Evolutionary conservation across 192 early-diverging fungal species (phyloP).

Genomic region (Globomyces pollinis-pini): DNA sequence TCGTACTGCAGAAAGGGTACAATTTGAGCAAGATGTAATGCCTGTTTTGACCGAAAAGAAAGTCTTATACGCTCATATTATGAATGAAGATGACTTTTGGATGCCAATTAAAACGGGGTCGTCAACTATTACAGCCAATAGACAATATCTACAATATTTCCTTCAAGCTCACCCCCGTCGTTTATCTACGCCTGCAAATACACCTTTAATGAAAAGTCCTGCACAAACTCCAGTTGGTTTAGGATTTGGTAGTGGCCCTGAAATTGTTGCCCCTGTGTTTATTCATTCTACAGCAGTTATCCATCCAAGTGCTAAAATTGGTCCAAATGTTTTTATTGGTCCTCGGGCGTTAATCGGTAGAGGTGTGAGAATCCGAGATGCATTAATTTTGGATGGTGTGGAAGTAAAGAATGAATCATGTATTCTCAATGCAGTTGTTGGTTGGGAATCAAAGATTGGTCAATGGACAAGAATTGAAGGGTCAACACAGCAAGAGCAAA

Average conservation of each 20-base stretch:
- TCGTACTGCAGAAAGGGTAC: conserved; percentile 51
- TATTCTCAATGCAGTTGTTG: conserved; percentile 81
- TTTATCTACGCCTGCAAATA: conserved; percentile 40
- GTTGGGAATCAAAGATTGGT: conserved; percentile 91
- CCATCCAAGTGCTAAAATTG: conserved; percentile 89
- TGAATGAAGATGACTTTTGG: conserved; percentile 69
- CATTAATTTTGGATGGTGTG: conserved; percentile 88
- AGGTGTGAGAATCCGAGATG: conserved; percentile 88
- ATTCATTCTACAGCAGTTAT: conserved; percentile 91
- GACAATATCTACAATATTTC: conserved; percentile 82
- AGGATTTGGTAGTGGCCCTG: conserved; percentile 39
- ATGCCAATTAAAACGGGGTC: conserved; percentile 92
- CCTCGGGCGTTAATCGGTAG: conserved; percentile 80
- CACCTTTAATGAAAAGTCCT: neutral
- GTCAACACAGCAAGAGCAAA: conserved; percentile 55
- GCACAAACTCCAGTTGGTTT: neutral
- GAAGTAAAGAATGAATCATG: conserved; percentile 85
- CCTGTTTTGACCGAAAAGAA: conserved; percentile 71
- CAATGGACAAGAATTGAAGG: conserved; percentile 92
- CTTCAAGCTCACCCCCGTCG: conserved; percentile 53
- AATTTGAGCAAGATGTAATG: conserved; percentile 91
- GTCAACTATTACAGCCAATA: conserved; percentile 90
- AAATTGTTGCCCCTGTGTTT: conserved; percentile 84
- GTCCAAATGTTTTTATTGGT: conserved; percentile 94
- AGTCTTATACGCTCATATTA: conserved; percentile 82